Evolutionary conservation across 441 rosid genomes (phyloP), one percentile per base, ranked within the genome.

Genomic region (Erodium moschatum): DNA sequence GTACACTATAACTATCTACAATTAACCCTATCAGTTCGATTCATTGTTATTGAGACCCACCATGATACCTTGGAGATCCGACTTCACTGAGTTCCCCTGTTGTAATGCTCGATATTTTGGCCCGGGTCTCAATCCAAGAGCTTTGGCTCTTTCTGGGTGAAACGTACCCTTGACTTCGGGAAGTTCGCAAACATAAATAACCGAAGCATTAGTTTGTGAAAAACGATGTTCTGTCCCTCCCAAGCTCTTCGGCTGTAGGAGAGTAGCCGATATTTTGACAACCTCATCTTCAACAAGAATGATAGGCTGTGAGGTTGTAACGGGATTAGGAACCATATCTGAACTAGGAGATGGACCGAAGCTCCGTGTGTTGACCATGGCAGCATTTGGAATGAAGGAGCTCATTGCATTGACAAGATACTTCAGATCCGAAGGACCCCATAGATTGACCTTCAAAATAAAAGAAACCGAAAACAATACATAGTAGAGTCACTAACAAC

Each of bases 371-470:
- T 93, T 90, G 81, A 91, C 93, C 98, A 91, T 93, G 67, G 98
- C 89, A 66, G 96, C 95, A 73, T 88, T 93, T 68, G 97, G 97
- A 76, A 89, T 86, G 77, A 93, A 93, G 56, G 85, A 88, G 77
- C 81, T 89, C 97, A 93, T 89, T 46, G 97, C 98, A 81, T 89
- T 86, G 64, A 91, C 90, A 75, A 93, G 80, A 69, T 78, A 83
- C 70, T 89, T 80, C 48, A 93, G 91, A 88, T 93, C 95, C 12
- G 96, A 93, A 68, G 97, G 96, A 35, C 98, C 98, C 90, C 97
- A 93, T 48, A 93, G 70, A 70, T 93, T 93, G 73, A 93, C 95
- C 98, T 89, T 79, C 64, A 75, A 54, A 84, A 65, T 6, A 65
- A 66, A 33, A 76, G 6, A 69, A 58, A 66, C n/a, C 63, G 70